phyloP scores from a whole-genome alignment of 352 stramenopile genomes.

The Pythium myriotylum region DNA sequence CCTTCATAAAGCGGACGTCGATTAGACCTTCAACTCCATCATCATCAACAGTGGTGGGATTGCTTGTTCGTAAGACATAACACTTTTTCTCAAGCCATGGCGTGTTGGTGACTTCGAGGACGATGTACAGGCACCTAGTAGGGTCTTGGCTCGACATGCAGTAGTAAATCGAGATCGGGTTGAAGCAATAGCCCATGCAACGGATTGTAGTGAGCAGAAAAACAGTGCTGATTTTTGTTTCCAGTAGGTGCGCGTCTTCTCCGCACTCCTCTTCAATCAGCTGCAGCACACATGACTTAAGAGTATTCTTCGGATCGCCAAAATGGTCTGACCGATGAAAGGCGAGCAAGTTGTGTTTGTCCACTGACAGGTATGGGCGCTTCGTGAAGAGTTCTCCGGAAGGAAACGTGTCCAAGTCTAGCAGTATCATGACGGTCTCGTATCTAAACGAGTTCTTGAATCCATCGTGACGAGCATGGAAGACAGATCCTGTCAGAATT shows the following conservation, averaged over 20 bases:
- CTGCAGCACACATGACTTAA: slow-evolving; percentile 28
- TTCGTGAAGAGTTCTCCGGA: slow-evolving; percentile 23
- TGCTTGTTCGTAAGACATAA: slow-evolving; percentile 24
- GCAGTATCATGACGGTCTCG: slow-evolving; percentile 26
- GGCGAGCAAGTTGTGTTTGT: slow-evolving; percentile 22
- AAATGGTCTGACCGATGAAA: slow-evolving; percentile 31
- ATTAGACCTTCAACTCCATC: slow-evolving; percentile 24
- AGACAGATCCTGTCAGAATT: slow-evolving; percentile 28
- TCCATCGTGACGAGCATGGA: slow-evolving; percentile 25
- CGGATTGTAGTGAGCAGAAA: slow-evolving; percentile 31
- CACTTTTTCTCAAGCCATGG: slow-evolving; percentile 32
- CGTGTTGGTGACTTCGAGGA: slow-evolving; percentile 33
- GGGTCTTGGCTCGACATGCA: slow-evolving; percentile 29
- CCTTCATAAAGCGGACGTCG: slow-evolving; percentile 26
- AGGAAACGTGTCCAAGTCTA: slow-evolving; percentile 27
- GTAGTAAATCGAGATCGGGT: slow-evolving; percentile 36
- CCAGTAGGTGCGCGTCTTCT: slow-evolving; percentile 8
- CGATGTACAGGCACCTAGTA: slow-evolving; percentile 26
- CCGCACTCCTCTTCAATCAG: slow-evolving; percentile 25
- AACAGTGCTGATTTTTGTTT: slow-evolving; percentile 20
- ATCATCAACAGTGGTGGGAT: neutral
- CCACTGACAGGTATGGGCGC: slow-evolving; percentile 26
- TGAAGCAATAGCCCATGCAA: slow-evolving; percentile 30
- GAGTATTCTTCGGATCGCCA: slow-evolving; percentile 27
- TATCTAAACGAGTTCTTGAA: slow-evolving; percentile 28